Evolutionary conservation across 1,284 basidiomycete genomes (phyloP).

Genomic region (Cutaneotrichosporon sp.): DNA sequence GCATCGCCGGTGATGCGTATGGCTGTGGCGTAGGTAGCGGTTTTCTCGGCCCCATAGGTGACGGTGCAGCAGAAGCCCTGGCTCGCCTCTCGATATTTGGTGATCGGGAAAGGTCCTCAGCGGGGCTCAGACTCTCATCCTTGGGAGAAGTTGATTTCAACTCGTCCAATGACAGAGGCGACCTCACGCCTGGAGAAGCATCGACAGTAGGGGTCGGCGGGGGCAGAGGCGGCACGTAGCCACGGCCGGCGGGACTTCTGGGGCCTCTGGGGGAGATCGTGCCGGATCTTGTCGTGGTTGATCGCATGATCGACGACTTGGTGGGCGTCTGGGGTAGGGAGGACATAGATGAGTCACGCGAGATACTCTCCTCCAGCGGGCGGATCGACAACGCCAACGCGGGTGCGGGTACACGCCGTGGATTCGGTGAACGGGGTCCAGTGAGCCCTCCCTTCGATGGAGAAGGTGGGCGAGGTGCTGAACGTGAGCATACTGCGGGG

Average conservation of each 20-base stretch:
- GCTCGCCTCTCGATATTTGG: neutral
- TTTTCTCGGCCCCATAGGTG: no score
- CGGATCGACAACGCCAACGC: conserved; percentile 6
- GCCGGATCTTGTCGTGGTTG: neutral
- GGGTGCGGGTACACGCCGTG: conserved; percentile 1
- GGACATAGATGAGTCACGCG: conserved; percentile 10
- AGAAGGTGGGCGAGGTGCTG: no score
- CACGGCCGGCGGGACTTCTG: neutral
- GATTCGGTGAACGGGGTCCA: no score
- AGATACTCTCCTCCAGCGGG: neutral
- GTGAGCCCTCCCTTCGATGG: no score
- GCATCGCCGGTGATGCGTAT: no score
- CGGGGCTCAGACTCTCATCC: no score
- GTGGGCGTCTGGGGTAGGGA: conserved; percentile 11
- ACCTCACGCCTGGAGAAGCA: neutral
- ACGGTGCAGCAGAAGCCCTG: neutral
- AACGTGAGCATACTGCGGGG: no score
- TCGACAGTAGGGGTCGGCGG: conserved; percentile 2
- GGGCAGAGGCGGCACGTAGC: conserved; percentile 12
- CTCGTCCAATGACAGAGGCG: neutral
- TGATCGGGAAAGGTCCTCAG: neutral
- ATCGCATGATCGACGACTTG: neutral
- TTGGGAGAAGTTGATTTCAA: no score
- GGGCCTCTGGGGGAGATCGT: conserved; percentile 16
- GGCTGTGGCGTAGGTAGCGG: neutral